Conservation (phyloP, 2,329 filamentous ascomycete species). For the Neurospora sp. region DNA sequence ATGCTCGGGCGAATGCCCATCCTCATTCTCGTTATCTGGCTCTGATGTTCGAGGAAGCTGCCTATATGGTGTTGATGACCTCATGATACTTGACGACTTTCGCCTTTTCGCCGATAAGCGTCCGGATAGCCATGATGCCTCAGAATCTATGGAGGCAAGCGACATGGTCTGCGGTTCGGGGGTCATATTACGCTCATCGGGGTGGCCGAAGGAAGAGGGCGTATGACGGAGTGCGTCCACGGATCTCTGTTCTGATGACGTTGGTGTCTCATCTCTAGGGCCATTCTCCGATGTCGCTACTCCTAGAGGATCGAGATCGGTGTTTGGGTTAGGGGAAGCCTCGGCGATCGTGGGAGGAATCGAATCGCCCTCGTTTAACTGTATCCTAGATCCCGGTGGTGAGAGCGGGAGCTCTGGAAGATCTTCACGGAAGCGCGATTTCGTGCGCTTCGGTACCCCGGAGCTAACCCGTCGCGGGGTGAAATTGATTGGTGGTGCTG, state of each 20-base stretch:
- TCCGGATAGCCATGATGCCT: constrained; percentile 91
- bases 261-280: constrained; percentile 34
- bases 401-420: constrained; percentile 78
- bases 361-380: constrained; percentile 60
- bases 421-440: constrained; percentile 88
- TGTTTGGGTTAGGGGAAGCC: constrained; percentile 12
- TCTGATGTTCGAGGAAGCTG: constrained; percentile 31
- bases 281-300: constrained; percentile 22
- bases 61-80: constrained; percentile 14
- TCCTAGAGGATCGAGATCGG: constrained; percentile 9
- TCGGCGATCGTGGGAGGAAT: constrained; percentile 21
- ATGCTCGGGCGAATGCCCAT: constrained; percentile 34
- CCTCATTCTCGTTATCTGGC: constrained; percentile 34
- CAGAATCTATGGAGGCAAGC: constrained; percentile 86
- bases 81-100: constrained; percentile 34
- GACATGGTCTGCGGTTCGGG: constrained; percentile 67
- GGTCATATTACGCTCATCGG: constrained; percentile 34
- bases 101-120: constrained; percentile 32
- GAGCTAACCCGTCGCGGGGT: constrained; percentile 27
- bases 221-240: constrained; percentile 33
- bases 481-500: constrained; percentile 25
- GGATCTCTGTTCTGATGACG: constrained; percentile 35
- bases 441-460: constrained; percentile 61
- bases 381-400: constrained; percentile 72
- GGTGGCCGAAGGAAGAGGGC: constrained; percentile 32